Percentiles rank a stretch among this genome's conserved stretches.
phyloP scores from a whole-genome alignment of 345 rosid species.

The Cochlearia excelsa region DNA sequence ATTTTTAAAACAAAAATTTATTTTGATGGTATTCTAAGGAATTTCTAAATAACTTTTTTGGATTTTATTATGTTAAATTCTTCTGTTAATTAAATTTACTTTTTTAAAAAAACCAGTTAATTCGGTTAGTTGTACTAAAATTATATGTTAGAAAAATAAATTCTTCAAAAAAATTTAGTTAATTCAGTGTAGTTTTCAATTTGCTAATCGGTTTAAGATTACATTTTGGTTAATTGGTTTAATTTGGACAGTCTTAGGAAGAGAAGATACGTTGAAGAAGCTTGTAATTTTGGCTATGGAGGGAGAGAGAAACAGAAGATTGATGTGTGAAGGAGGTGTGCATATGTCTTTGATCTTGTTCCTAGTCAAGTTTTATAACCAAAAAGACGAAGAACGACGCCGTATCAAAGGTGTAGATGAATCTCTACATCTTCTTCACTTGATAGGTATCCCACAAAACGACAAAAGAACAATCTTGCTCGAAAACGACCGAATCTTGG shows the following conservation, averaged over 20 bases:
- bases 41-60: too few species aligned
- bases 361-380: slow-evolving; percentile 31
- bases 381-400: slow-evolving; percentile 12
- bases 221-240: neutral
- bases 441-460: slow-evolving; percentile 39
- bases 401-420: slow-evolving; percentile 42
- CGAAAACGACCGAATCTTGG: slow-evolving; percentile 40
- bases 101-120: too few species aligned
- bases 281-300: slow-evolving; percentile 49
- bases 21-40: too few species aligned
- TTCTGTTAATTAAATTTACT: too few species aligned
- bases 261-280: slow-evolving; percentile 34
- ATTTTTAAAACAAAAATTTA: too few species aligned
- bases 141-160: too few species aligned
- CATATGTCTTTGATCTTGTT: slow-evolving; percentile 41
- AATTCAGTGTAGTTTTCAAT: neutral
- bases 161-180: neutral
- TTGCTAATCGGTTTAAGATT: neutral
- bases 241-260: slow-evolving; percentile 19
- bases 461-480: slow-evolving; percentile 35
- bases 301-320: slow-evolving; percentile 48
- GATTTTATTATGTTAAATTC: too few species aligned
- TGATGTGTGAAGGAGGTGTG: slow-evolving; percentile 52
- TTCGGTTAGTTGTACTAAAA: too few species aligned
- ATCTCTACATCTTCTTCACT: slow-evolving; percentile 47